These are phyloP conservation scores for Rhododendron kiyosumense DNA, from an alignment of 148 eudicot species.

Conservation along the genomic window DNA sequence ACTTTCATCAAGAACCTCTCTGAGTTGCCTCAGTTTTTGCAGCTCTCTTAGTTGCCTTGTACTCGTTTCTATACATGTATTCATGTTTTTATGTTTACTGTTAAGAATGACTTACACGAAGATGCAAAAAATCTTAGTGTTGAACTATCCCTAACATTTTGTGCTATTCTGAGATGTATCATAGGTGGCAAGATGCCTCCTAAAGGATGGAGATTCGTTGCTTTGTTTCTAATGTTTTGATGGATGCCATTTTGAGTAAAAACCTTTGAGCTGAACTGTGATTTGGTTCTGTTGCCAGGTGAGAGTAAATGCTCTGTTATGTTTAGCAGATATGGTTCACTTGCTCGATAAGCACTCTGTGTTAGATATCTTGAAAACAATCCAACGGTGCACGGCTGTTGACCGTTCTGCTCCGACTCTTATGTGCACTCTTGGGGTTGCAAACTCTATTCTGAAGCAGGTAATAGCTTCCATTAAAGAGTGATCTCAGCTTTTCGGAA, in stretches of 20 bases:
- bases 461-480: slow-evolving; percentile 24
- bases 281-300: slow-evolving; percentile 54
- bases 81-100: background rate
- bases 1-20: background rate
- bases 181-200: background rate
- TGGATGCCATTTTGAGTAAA: background rate
- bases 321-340: slow-evolving; percentile 78
- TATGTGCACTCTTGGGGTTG: slow-evolving; percentile 91
- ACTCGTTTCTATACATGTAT: background rate
- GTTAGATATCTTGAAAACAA: slow-evolving; percentile 68
- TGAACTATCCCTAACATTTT: background rate
- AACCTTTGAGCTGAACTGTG: background rate
- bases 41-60: background rate
- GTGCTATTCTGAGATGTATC: background rate
- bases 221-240: background rate
- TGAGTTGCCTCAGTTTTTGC: background rate
- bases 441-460: slow-evolving; percentile 85
- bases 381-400: slow-evolving; percentile 94
- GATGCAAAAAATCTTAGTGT: background rate
- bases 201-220: background rate
- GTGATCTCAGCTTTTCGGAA: background rate
- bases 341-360: slow-evolving; percentile 74
- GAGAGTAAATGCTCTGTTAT: slow-evolving; percentile 88
- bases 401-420: slow-evolving; percentile 95
- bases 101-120: background rate